Evolutionary conservation across 2,329 filamentous ascomycete genomes (phyloP), one percentile per base, ranked within the genome.

Genomic region (Fusarium pininemorale): DNA sequence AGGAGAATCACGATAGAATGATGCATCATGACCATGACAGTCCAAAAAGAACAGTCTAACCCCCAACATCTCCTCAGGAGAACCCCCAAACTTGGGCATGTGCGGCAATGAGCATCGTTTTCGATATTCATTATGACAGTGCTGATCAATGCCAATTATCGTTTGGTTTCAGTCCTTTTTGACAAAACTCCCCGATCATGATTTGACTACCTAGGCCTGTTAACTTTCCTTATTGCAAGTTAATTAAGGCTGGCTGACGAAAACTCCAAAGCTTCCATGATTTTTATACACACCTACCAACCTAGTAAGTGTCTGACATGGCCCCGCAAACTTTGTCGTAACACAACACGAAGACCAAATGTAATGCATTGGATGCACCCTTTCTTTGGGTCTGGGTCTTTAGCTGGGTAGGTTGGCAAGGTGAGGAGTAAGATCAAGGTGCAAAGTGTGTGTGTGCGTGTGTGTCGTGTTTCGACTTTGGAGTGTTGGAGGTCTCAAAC

Each of bases 91-190:
- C 54, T 51, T 65, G 32, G 15, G 12, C 15, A 53, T 26, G 18
- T 37, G 9, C 16, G n/a, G 18, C 45, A 28, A 26, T 56, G 26
- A 50, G 26, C 42, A 16, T 56, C 42, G 32, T 28, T 35, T 35
- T 50, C 38, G 30, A 45, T 47, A 53, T 22, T 57, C 41, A 45
- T 47, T 59, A 39, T 47, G 67, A 56, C 48, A 41, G 42, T 48
- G 71, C 41, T 72, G 71, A 74, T 74, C 62, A 45, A 72, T 74
- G 35, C 71, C 50, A 37, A 35, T 62, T 56, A 38, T 45, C 50
- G 63, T 61, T 28, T 72, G 57, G 41, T 30, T 28, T 38, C 41
- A 63, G 32, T 55, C 63, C 53, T 59, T 44, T 57, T 67, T 71
- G 48, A 70, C 45, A 54, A 42, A 47, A 44, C 35, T 67, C 56